Base-by-base conservation (phyloP, 2,329 filamentous ascomycete genomes). In the Sclerotinia glacialis region DNA sequence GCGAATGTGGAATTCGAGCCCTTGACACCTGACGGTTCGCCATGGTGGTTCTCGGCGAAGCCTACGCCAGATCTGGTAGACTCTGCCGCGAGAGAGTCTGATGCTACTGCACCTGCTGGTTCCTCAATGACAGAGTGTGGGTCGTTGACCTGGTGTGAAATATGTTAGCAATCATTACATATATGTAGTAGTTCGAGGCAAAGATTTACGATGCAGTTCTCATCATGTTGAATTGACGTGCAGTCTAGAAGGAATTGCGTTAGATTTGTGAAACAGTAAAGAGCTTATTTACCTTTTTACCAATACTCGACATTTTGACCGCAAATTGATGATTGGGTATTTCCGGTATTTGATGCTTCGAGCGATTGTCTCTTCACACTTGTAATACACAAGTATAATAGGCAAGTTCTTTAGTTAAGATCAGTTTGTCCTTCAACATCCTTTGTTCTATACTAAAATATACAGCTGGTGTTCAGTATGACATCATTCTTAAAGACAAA, bases 61-160 rank as follows among this genome's bases (percentile, higher is more conserved):
- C 77, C 79, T 70, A 89, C 90, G 67, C 83, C 83, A 28, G 80
- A 71, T 56, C 81, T 79, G 67, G 86, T 78, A 0, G 91, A 95
- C 74, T 94, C 88, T 67, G 86, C 89, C 14, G 92, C 92, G 6
- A 96, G 86, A 8, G 90, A 94, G 78, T 89, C 90, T 18, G 83
- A 80, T 54, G 83, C 79, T 1, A 94, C 83, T 34, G 81, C 73
- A 63, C 92, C 92, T 6, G 88, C 80, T 18, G 82, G 79, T 77
- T 95, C 91, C 21, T 80, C 76, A 67, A 82, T 73, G 0, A 74
- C 66, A 37, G 85, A 83, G 56, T 83, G 77, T 65, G 82, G 80
- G 54, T 78, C 77, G 23, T 78, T 78, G 68, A 85, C 83, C 81
- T 86, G 63, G n/a, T 5, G 37, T 69, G 54, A 21, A 44, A 66